A percentile compares a stretch with the other conserved stretches of the same genome.
Evolutionary conservation across 495 filamentous ascomycete genomes (phyloP).

Genomic region (Stereocaulon alpinum): DNA sequence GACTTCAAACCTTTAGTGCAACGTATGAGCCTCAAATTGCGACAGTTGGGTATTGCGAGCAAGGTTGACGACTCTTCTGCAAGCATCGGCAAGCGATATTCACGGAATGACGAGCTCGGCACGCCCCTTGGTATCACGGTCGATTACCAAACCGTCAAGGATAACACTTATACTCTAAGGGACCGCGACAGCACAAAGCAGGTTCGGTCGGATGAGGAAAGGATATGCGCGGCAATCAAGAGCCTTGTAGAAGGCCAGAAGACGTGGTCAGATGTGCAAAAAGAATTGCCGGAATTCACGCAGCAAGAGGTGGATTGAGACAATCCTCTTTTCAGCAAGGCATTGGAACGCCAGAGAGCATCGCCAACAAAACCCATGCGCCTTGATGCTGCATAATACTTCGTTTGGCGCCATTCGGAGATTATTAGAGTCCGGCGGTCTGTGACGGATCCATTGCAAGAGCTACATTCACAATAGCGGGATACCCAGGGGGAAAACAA

Average conservation of each 20-base stretch:
- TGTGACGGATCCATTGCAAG: background rate
- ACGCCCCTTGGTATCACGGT: conserved; percentile 58
- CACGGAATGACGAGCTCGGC: conserved; percentile 57
- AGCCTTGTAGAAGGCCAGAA: conserved; percentile 51
- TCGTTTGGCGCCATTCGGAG: background rate
- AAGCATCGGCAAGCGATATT: conserved; percentile 60
- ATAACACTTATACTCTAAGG: conserved; percentile 56
- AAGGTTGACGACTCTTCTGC: conserved; percentile 57
- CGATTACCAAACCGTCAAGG: conserved; percentile 60
- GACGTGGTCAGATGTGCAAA: conserved; percentile 52
- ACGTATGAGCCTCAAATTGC: conserved; percentile 42
- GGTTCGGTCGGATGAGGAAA: conserved; percentile 55
- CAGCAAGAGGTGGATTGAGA: conserved; percentile 43
- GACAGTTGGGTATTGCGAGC: conserved; percentile 48
- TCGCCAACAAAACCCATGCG: background rate
- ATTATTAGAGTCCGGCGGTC: background rate
- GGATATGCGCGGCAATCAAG: conserved; percentile 51
- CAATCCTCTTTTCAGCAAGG: background rate
- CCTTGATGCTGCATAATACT: background rate
- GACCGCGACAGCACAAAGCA: conserved; percentile 60
- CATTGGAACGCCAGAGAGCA: background rate
- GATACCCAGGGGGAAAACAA: background rate
- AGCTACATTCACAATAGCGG: background rate
- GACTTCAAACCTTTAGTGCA: conserved; percentile 48
- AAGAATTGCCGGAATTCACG: conserved; percentile 55